Base-by-base conservation (phyloP, 2,329 filamentous ascomycete genomes). In the Fusarium sp. region DNA sequence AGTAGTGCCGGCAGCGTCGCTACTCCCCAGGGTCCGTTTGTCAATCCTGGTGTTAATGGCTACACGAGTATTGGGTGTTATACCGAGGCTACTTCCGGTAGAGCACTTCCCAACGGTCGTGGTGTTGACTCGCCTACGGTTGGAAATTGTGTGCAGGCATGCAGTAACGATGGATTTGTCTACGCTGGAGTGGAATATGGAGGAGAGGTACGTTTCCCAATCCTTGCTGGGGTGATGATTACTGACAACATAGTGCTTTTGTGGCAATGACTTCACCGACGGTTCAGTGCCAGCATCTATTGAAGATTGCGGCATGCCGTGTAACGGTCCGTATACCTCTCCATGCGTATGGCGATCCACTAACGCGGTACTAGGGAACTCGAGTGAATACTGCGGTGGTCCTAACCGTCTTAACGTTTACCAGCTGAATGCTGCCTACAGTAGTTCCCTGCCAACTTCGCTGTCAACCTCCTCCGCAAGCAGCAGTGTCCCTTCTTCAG, bases 141-240 rank as follows among this genome's bases (percentile, higher is more conserved):
- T 0, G 74, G 75, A 4, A 57, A 61, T 1, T 81, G 79, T 44
- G 65, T 80, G 1, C 62, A 65, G 2, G 76, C 74, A 14, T 81
- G 79, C 48, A 73, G 72, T n/a, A 60, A 47, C 2, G 46, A 48
- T 0, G 60, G 38, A 4, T 79, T 77, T 24, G 45, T 58, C 0
- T 77, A 77, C 10, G 78, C 77, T 5, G 79, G 79, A 19, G 38
- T 80, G 1, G 77, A 81, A 44, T 80, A 80, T n/a, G 78, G 78
- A 2, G 77, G 77, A 39, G 79, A 81, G 64, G 75, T 74, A 38
- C 62, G 74, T 28, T 20, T 1, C 11, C 1, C 3, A 7, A 11
- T 5, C 0, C 4, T 4, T 3, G 6, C 26, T 28, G 11, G 0
- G 1, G 14, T 2, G 1, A 10, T 12, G 4, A 3, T 2, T 45